Evolutionary conservation across 768 basidiomycete genomes (phyloP).

Genomic region (Rhizopogon roseolus): DNA sequence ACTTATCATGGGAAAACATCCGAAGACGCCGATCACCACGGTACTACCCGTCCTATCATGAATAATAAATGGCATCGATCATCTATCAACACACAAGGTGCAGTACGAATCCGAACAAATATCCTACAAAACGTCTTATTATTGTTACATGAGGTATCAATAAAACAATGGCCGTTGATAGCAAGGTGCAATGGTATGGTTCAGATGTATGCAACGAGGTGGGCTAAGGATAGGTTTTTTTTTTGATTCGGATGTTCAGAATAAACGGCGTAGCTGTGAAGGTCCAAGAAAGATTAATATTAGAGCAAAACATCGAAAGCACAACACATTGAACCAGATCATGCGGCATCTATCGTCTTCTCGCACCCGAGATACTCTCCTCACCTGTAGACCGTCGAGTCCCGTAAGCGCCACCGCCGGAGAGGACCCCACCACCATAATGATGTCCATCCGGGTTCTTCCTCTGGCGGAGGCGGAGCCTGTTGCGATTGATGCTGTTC

Average conservation of each 20-base stretch:
- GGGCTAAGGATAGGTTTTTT: background rate
- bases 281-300: background rate
- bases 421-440: slow-evolving; percentile 84
- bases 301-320: background rate
- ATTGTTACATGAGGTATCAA: background rate
- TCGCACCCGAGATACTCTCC: background rate
- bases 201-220: background rate
- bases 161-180: background rate
- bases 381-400: slow-evolving; percentile 63
- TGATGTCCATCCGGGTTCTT: slow-evolving; percentile 28
- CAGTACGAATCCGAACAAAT: background rate
- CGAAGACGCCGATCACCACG: background rate
- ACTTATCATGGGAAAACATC: background rate
- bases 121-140: background rate
- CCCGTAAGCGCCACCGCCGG: slow-evolving; percentile 67
- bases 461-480: slow-evolving; percentile 2
- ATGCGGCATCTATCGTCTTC: background rate
- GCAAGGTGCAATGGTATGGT: background rate
- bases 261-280: background rate
- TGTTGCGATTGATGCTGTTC: slow-evolving; percentile 4
- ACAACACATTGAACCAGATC: background rate
- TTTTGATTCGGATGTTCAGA: background rate
- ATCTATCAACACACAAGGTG: background rate
- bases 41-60: background rate
- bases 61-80: background rate